Conservation (phyloP, 495 filamentous ascomycete species). For the Hypoxylon trugodes region DNA sequence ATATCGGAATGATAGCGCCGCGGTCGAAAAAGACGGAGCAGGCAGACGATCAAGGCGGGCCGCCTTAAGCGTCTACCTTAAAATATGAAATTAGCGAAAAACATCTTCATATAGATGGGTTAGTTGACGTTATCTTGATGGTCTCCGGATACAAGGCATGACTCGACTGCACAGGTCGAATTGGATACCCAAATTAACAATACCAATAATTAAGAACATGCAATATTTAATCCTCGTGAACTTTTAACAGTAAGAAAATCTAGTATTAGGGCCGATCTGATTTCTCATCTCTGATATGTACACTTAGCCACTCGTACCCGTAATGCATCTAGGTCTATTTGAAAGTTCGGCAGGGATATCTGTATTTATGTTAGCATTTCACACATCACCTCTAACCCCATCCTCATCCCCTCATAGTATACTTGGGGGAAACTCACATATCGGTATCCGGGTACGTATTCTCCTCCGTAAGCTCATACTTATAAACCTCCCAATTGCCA, state of each 20-base stretch:
- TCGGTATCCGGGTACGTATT: constrained; percentile 58
- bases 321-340: constrained; percentile 44
- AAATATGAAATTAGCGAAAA: background rate
- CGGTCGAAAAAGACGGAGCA: constrained; percentile 5
- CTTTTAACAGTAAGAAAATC: constrained; percentile 29
- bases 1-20: constrained; percentile 33
- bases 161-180: background rate
- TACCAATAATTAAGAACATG: background rate
- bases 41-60: background rate
- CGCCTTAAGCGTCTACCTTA: background rate
- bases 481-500: constrained; percentile 60
- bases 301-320: constrained; percentile 25
- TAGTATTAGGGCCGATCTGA: constrained; percentile 29
- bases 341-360: constrained; percentile 60
- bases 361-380: constrained; percentile 24
- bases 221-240: background rate
- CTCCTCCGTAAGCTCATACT: constrained; percentile 64
- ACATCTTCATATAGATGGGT: background rate
- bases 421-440: no score
- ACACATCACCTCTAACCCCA: background rate
- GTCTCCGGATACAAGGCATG: background rate
- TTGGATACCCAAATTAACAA: background rate
- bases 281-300: constrained; percentile 33
- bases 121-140: background rate
- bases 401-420: constrained; percentile 29